A percentile compares a stretch with the other conserved stretches of the same genome.
Conservation (phyloP, 2,329 filamentous ascomycete genomes). For the Thelonectria olida region DNA sequence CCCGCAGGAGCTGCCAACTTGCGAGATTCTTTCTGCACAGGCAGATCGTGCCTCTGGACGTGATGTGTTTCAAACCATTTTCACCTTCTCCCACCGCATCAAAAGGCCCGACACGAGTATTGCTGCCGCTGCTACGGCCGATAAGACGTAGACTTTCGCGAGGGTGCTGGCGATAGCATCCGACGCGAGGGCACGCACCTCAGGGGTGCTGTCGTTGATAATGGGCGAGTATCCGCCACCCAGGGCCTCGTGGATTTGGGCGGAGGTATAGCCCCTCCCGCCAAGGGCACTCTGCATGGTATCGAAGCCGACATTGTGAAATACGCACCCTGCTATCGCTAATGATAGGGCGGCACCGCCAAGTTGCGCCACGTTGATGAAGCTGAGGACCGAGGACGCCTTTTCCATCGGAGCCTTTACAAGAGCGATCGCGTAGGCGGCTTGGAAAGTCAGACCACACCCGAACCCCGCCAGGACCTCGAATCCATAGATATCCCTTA, state of each 20-base stretch:
- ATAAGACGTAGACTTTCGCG: neutral
- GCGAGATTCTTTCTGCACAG: too few relatives aligned
- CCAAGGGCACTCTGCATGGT: neutral
- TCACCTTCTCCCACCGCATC: constrained; percentile 4
- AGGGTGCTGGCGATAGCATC: neutral
- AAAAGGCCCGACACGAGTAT: neutral
- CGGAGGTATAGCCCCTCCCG: neutral
- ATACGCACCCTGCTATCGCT: constrained; percentile 1
- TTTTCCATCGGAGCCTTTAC: constrained; percentile 33
- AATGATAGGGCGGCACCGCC: constrained; percentile 19
- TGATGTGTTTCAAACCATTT: neutral
- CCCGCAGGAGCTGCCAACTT: too few relatives aligned
- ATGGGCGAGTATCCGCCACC: neutral
- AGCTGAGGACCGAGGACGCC: constrained; percentile 38
- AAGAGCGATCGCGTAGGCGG: constrained; percentile 38
- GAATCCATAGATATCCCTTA: constrained; percentile 42
- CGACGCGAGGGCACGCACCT: neutral
- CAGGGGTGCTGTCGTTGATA: neutral
- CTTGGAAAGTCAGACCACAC: constrained; percentile 43
- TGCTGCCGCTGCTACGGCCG: neutral
- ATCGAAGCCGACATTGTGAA: constrained; percentile 16
- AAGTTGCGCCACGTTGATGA: constrained; percentile 47
- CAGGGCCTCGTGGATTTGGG: neutral
- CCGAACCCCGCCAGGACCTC: constrained; percentile 45
- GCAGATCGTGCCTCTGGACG: too few relatives aligned